These are phyloP conservation scores for Chaetomium strumarium DNA, from an alignment of 2,329 filamentous ascomycete genomes.

Conservation along the genomic window DNA sequence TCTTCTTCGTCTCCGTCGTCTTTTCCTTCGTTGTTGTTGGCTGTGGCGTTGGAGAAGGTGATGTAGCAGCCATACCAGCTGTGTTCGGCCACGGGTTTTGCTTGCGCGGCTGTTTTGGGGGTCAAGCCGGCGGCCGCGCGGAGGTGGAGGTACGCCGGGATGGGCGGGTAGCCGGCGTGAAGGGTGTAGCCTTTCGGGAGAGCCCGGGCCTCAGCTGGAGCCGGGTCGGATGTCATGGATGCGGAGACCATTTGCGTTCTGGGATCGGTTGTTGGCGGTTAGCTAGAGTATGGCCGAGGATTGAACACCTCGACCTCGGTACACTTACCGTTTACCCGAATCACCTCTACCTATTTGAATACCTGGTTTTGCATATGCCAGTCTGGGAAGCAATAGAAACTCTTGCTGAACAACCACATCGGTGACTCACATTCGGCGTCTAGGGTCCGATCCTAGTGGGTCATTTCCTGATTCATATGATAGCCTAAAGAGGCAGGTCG, in stretches of 20 bases:
- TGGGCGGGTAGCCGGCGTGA: conserved; percentile 30
- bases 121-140: conserved; percentile 33
- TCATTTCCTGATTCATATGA: neutral
- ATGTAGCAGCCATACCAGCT: conserved; percentile 41
- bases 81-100: conserved; percentile 30
- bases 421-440: neutral
- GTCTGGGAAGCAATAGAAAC: too few relatives aligned
- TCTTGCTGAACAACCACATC: neutral
- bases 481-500: neutral
- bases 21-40: neutral
- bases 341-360: too few relatives aligned
- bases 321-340: too few relatives aligned
- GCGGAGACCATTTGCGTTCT: neutral
- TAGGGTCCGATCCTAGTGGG: neutral
- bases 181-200: conserved; percentile 33
- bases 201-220: neutral
- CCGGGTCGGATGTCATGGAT: neutral
- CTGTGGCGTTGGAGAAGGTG: conserved; percentile 18
- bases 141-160: conserved; percentile 34
- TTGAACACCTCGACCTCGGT: too few relatives aligned
- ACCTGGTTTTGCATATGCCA: too few relatives aligned
- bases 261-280: too few relatives aligned
- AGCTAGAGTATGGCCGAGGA: too few relatives aligned
- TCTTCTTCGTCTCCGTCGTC: neutral
- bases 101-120: conserved; percentile 34